Evolutionary conservation across 768 basidiomycete species (phyloP).

Genomic region (Suillus subalutaceus): DNA sequence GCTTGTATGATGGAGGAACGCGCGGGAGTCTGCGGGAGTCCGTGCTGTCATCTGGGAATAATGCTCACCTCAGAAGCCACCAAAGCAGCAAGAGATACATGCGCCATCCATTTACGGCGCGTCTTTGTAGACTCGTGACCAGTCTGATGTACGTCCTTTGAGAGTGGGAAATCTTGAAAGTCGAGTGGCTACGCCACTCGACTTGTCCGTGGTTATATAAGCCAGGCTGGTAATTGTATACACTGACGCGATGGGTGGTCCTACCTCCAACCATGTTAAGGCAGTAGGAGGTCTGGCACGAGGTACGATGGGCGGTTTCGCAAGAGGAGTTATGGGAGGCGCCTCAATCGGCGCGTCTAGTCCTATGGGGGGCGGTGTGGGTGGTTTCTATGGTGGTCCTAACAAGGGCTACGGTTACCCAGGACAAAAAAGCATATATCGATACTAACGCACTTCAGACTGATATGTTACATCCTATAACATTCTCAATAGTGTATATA

Average conservation of each 20-base stretch:
- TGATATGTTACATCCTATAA: background rate
- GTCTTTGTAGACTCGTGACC: no score
- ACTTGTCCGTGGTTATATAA: no score
- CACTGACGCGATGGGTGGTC: background rate
- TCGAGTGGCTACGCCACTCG: no score
- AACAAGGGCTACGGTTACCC: conserved; percentile 7
- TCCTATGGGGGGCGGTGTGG: background rate
- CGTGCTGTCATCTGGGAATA: background rate
- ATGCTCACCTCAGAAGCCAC: background rate
- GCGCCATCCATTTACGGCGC: no score
- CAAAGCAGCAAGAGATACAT: background rate
- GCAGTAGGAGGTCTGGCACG: conserved; percentile 7
- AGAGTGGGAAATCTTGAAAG: no score
- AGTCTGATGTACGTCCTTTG: no score
- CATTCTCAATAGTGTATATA: background rate
- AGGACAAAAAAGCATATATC: conserved; percentile 6
- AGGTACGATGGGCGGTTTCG: conserved; percentile 9
- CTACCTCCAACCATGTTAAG: background rate
- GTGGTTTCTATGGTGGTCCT: background rate
- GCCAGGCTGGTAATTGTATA: background rate
- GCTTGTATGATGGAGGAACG: background rate
- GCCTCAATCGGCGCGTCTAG: background rate
- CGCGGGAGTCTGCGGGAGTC: background rate
- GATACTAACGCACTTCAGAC: background rate
- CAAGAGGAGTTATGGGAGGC: background rate